These are phyloP conservation scores for Malus asiatica DNA, from an alignment of 306 rosid species.

Conservation along the genomic window DNA sequence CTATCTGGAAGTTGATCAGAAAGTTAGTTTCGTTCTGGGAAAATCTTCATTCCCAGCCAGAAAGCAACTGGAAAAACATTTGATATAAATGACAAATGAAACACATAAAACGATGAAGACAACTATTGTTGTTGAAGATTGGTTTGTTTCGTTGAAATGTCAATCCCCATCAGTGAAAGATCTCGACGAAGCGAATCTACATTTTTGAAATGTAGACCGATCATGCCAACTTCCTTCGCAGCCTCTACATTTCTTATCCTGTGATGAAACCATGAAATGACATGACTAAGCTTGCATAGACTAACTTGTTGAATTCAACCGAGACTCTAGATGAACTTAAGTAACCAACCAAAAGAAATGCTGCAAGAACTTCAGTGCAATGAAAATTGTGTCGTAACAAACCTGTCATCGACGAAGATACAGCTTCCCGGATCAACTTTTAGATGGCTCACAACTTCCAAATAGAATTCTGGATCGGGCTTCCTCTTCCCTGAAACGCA, in stretches of 20 bases:
- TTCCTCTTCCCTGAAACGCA: slow-evolving; percentile 77
- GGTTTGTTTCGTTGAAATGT: slow-evolving; percentile 27
- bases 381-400: not conserved
- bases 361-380: not conserved
- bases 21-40: not conserved
- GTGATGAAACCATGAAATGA: not conserved
- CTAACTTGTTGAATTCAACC: not conserved
- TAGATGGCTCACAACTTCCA: slow-evolving; percentile 58
- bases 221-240: slow-evolving; percentile 64
- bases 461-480: slow-evolving; percentile 73
- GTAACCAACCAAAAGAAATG: not conserved
- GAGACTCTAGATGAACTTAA: not conserved
- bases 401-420: slow-evolving; percentile 89
- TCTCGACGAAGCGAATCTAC: slow-evolving; percentile 45
- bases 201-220: slow-evolving; percentile 64
- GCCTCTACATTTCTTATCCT: slow-evolving; percentile 71
- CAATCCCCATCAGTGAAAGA: slow-evolving; percentile 50
- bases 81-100: not conserved
- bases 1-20: not conserved
- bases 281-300: not conserved
- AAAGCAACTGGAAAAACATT: not conserved
- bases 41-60: not conserved
- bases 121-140: not conserved
- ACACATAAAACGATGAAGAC: not conserved
- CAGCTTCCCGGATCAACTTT: slow-evolving; percentile 61